Percentiles rank a stretch among this genome's conserved stretches.
These are phyloP conservation scores for Cucumis melo DNA, from an alignment of 306 rosid species.

Conservation along the genomic window DNA sequence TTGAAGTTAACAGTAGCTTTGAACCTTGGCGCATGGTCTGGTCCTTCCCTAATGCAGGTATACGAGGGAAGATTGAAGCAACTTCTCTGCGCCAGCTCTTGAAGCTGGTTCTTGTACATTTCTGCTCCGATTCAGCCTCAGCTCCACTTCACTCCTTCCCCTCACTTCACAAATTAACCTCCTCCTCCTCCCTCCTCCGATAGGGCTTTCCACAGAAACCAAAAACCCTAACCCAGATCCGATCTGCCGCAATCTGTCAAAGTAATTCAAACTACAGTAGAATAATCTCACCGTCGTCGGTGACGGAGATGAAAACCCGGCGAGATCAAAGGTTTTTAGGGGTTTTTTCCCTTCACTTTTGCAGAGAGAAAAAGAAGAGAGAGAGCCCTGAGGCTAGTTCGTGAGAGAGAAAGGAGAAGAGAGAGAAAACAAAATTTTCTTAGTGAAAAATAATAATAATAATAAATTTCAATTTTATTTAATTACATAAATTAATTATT, in stretches of 20 bases:
- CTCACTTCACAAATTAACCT: not conserved
- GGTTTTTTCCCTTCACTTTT: not conserved
- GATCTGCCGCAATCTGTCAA: not conserved
- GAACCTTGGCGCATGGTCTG: slow-evolving; percentile 99
- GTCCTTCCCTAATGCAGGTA: slow-evolving; percentile 96
- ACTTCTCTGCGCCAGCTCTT: slow-evolving; percentile 99
- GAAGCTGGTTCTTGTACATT: slow-evolving; percentile 99
- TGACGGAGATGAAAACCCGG: slow-evolving; percentile 5
- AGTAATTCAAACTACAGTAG: not conserved
- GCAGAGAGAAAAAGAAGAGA: not conserved
- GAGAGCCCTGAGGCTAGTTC: not conserved
- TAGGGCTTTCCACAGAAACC: not conserved
- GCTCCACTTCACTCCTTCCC: not conserved
- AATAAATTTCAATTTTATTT: slow-evolving; percentile 8
- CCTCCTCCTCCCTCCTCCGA: not conserved
- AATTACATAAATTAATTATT: not conserved
- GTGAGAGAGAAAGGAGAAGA: slow-evolving; percentile 5
- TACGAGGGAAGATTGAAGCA: slow-evolving; percentile 97
- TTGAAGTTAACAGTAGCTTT: slow-evolving; percentile 94
- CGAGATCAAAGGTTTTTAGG: slow-evolving; percentile 5
- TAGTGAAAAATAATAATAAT: slow-evolving; percentile 9
- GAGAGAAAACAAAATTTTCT: slow-evolving; percentile 4
- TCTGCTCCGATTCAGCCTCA: slow-evolving; percentile 19
- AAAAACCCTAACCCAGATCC: not conserved
- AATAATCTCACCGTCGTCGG: not conserved